Evolutionary conservation across 805 yeast genomes (phyloP).

Genomic region (Hanseniaspora lindneri): DNA sequence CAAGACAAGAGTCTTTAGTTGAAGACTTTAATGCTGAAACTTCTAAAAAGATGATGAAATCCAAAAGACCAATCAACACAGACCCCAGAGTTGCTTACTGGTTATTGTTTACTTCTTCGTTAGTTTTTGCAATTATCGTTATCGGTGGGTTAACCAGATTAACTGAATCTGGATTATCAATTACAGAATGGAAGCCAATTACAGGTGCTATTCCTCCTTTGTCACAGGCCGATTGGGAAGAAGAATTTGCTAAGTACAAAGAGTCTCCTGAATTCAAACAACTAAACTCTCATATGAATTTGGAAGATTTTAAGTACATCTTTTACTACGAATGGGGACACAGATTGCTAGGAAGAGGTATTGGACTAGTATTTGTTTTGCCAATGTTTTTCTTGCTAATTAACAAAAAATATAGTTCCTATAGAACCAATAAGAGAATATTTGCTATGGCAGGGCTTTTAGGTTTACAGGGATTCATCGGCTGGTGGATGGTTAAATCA

Average conservation of each 20-base stretch:
- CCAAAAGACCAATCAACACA: conserved; percentile 30
- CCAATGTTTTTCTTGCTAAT: conserved; percentile 75
- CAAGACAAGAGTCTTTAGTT: background rate
- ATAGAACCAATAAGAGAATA: conserved; percentile 54
- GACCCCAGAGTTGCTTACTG: conserved; percentile 67
- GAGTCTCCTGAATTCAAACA: conserved; percentile 84
- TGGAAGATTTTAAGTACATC: conserved; percentile 90
- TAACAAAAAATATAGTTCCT: conserved; percentile 49
- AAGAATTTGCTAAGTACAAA: conserved; percentile 68
- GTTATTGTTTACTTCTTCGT: conserved; percentile 73
- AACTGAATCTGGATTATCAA: conserved; percentile 90
- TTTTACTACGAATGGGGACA: conserved; percentile 98
- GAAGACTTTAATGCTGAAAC: conserved; percentile 1
- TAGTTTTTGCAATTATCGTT: conserved; percentile 92
- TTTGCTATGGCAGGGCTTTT: conserved; percentile 62
- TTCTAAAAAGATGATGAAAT: conserved; percentile 18
- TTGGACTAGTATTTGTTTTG: conserved; percentile 67
- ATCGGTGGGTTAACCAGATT: conserved; percentile 90
- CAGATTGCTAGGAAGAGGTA: conserved; percentile 79
- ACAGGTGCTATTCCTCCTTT: conserved; percentile 91
- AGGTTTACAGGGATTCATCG: conserved; percentile 90
- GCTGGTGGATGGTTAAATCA: conserved; percentile 99
- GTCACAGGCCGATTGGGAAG: conserved; percentile 69
- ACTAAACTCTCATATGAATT: conserved; percentile 65
- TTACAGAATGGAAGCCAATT: conserved; percentile 97